Conservation (phyloP, 2,329 filamentous ascomycete genomes). For the Septoria petroselini region DNA sequence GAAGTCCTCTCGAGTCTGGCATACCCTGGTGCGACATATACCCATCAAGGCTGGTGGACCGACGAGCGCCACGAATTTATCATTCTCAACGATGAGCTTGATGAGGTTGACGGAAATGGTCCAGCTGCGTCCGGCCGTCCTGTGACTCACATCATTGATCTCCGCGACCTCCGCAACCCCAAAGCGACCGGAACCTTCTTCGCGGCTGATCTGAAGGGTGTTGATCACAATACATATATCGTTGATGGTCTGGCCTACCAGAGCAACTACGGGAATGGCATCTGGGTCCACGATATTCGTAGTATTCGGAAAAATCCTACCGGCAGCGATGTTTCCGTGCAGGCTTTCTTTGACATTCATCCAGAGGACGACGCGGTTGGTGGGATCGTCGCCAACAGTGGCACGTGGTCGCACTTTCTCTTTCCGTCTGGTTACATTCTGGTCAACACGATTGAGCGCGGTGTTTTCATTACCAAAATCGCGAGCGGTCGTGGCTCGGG, state of each 20-base stretch:
- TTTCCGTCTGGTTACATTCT: neutral
- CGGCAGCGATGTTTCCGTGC: slow-evolving; percentile 46
- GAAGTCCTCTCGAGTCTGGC: neutral
- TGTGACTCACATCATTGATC: slow-evolving; percentile 8
- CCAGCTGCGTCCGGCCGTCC: neutral
- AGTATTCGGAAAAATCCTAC: slow-evolving; percentile 44
- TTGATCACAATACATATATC: slow-evolving; percentile 46
- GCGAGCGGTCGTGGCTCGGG: neutral
- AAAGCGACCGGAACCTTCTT: slow-evolving; percentile 39
- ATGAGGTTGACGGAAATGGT: neutral
- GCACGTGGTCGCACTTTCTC: slow-evolving; percentile 54
- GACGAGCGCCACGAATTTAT: neutral
- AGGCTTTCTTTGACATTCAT: slow-evolving; percentile 52
- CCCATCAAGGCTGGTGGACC: slow-evolving; percentile 1
- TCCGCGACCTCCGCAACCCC: slow-evolving; percentile 32
- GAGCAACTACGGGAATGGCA: slow-evolving; percentile 39
- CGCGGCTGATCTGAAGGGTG: slow-evolving; percentile 29
- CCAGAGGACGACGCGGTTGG: slow-evolving; percentile 47
- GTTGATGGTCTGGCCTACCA: slow-evolving; percentile 38
- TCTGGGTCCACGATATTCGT: slow-evolving; percentile 38
- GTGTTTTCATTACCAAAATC: neutral
- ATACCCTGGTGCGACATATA: neutral
- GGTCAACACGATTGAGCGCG: neutral
- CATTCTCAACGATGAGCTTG: neutral
- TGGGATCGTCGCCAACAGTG: slow-evolving; percentile 40